Base-by-base conservation (phyloP, 2,329 filamentous ascomycete genomes). In the Rhinocladiella mackenziei region DNA sequence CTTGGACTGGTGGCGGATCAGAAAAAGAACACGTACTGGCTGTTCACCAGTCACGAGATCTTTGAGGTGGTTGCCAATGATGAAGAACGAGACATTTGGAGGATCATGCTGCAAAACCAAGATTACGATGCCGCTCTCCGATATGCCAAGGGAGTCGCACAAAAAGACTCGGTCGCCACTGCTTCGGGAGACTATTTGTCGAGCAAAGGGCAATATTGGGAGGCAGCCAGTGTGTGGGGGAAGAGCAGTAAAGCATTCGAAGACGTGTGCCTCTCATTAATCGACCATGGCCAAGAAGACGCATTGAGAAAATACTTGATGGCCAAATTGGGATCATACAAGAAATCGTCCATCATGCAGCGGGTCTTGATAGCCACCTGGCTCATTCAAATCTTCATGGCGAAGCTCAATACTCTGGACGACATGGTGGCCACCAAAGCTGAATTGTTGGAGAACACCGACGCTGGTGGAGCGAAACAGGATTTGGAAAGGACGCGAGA, bases 211-310 rank as follows among this genome's bases (percentile, higher is more conserved):
- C 81, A 86, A 40, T 97, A 83, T 63, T 68, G 80, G 40, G 89
- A 98, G 62, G 92, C 92, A 29, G 92, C 94, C 1, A 78, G 80
- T 7, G 80, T 97, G 2, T 96, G 95, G 63, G 92, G 92, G 9
- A 88, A 88, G 64, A 97, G 92, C 66, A 96, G 86, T 62, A 97
- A 97, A 69, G 83, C 88, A 0, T 98, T 98, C 56, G 92, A 98
- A 62, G 89, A 98, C 61, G 91, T 98, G 33, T 89, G 89, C 15
- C 73, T 98, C 25, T 82, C 81, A 1, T 86, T 98, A 59, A 89
- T 98, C 54, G 89, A 97, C 65, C 84, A 86, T 53, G 82, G 83
- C 28, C 88, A 97, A 64, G 84, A 88, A 44, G 91, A 97, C 69
- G 91, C 92, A 1, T 67, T 98, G 53, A 80, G 91, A 35, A 91